phyloP scores from a whole-genome alignment of 805 yeast species.

The Candida odintsovae region DNA sequence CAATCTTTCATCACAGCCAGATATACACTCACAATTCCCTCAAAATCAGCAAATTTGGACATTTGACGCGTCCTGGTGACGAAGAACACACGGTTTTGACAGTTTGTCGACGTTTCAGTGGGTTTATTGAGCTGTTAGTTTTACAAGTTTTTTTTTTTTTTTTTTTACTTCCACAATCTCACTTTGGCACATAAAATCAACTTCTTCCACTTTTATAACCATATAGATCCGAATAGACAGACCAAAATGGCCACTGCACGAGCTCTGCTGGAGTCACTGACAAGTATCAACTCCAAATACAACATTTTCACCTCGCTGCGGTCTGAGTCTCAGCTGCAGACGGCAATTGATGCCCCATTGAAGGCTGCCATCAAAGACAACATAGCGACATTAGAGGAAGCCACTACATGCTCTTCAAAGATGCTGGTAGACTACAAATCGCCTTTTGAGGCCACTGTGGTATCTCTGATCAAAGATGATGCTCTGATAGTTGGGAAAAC shows the following conservation, averaged over 20 bases:
- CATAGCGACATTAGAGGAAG: constrained; percentile 55
- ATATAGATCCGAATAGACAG: not conserved
- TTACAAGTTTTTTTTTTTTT: not conserved
- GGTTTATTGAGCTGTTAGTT: not conserved
- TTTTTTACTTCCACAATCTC: not conserved
- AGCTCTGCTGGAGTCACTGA: constrained; percentile 6
- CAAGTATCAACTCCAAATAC: constrained; percentile 23
- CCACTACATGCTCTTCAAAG: constrained; percentile 77
- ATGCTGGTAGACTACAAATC: constrained; percentile 55
- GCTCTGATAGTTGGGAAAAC: constrained; percentile 67
- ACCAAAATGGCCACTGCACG: not conserved
- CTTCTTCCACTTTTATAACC: not conserved
- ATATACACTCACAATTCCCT: constrained; percentile 13
- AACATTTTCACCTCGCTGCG: constrained; percentile 40
- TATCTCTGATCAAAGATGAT: constrained; percentile 47
- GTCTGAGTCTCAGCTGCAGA: constrained; percentile 2
- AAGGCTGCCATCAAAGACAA: constrained; percentile 71
- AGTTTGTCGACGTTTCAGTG: not conserved
- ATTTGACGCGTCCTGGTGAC: not conserved
- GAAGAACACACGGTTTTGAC: no score
- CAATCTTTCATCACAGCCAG: not conserved
- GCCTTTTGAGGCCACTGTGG: constrained; percentile 81
- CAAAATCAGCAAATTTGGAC: constrained; percentile 16
- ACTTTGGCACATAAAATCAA: not conserved
- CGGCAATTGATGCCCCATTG: not conserved